Evolutionary conservation across 805 yeast species (phyloP).

Genomic region (Cyberlindnera meyerae): DNA sequence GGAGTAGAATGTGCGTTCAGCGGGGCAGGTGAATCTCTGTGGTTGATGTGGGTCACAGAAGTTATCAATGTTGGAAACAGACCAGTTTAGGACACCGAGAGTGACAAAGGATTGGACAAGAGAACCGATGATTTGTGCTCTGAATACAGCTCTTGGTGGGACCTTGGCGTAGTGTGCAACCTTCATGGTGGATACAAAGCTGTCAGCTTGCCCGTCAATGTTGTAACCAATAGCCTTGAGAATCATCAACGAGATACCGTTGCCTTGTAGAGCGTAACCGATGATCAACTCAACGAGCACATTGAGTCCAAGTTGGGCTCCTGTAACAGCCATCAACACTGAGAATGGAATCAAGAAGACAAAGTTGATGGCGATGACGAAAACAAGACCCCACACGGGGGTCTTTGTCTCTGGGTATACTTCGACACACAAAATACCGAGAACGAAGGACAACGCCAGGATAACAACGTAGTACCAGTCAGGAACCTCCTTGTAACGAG

Average conservation of each 20-base stretch:
- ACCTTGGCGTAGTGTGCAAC: constrained; percentile 48
- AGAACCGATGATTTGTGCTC: constrained; percentile 36
- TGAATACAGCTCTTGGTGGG: constrained; percentile 55
- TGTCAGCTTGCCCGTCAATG: constrained; percentile 60
- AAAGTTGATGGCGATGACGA: constrained; percentile 45
- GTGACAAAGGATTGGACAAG: constrained; percentile 26
- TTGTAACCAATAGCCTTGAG: constrained; percentile 52
- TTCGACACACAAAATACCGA: constrained; percentile 41
- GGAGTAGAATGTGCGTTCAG: constrained; percentile 36
- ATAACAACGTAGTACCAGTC: constrained; percentile 40
- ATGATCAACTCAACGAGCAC: constrained; percentile 52
- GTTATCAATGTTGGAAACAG: constrained; percentile 47
- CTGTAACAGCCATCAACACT: constrained; percentile 43
- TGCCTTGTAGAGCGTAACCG: constrained; percentile 48
- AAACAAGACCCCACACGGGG: constrained; percentile 57
- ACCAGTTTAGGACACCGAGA: constrained; percentile 33
- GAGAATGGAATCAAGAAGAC: constrained; percentile 49
- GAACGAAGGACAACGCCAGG: constrained; percentile 37
- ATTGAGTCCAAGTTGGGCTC: constrained; percentile 43
- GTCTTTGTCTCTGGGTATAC: constrained; percentile 43
- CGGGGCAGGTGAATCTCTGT: constrained; percentile 38
- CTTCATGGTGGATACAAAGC: constrained; percentile 45
- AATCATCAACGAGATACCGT: constrained; percentile 48
- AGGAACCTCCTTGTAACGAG: constrained; percentile 54
- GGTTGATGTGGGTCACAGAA: constrained; percentile 33